phyloP scores from a whole-genome alignment of 305 asterid genomes.

The Fraxinus greggii region DNA sequence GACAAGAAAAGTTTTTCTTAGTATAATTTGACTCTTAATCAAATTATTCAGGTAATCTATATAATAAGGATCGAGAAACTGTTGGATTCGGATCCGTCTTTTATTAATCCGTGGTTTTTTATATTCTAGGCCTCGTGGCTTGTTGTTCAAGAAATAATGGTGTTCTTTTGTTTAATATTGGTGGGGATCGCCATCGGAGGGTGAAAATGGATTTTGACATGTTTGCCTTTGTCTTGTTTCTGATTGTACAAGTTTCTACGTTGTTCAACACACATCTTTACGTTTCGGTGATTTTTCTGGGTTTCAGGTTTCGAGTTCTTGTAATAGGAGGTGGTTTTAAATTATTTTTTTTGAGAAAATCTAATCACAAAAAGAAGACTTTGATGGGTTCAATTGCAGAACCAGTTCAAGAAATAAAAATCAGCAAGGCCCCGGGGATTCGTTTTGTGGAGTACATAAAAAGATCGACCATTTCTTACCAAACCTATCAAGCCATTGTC shows the following conservation, averaged over 20 bases:
- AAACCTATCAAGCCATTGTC: slow-evolving; percentile 67
- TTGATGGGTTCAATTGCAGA: slow-evolving; percentile 57
- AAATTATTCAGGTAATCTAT: not conserved
- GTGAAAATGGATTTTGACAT: not conserved
- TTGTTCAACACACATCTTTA: not conserved
- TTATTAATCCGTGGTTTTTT: not conserved
- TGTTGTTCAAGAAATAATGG: not conserved
- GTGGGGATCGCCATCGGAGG: not conserved
- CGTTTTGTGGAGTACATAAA: slow-evolving; percentile 47
- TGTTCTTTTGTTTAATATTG: not conserved
- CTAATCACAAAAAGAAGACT: not conserved
- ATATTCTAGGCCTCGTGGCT: not conserved
- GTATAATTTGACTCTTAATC: not conserved
- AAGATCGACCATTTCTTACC: slow-evolving; percentile 59
- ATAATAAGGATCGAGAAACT: not conserved
- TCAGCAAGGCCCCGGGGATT: slow-evolving; percentile 65
- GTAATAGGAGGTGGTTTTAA: not conserved
- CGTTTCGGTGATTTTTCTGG: not conserved
- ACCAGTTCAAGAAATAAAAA: slow-evolving; percentile 21
- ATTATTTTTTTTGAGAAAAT: not conserved
- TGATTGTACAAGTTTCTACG: not conserved
- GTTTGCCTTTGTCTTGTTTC: not conserved
- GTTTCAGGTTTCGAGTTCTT: slow-evolving; percentile 26
- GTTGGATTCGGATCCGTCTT: not conserved
- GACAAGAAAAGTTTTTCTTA: not conserved